A percentile compares a stretch with the other conserved stretches of the same genome.
These are phyloP conservation scores for Xylaria polymorpha DNA, from an alignment of 2,329 filamentous ascomycete species.

Conservation along the genomic window DNA sequence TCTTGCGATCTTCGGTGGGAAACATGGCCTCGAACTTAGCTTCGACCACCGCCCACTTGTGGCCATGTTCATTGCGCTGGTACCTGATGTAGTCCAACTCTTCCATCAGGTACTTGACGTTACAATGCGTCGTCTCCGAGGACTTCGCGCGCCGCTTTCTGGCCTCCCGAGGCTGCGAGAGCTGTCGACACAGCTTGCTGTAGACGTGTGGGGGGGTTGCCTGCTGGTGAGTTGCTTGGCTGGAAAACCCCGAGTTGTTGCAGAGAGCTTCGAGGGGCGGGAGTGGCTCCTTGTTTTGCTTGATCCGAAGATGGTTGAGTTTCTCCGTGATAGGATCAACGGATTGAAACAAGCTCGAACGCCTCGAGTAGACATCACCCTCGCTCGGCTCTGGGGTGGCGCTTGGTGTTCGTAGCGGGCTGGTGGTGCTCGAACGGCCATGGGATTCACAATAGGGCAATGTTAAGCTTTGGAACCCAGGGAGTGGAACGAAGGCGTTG, in stretches of 20 bases:
- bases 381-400: constrained; percentile 40
- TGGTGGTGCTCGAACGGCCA: neutral
- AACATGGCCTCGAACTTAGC: constrained; percentile 41
- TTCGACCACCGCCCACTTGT: constrained; percentile 42
- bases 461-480: constrained; percentile 33
- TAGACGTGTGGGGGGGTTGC: constrained; percentile 1
- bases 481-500: constrained; percentile 32
- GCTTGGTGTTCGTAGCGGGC: constrained; percentile 32
- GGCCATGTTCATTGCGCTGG: constrained; percentile 43
- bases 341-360: constrained; percentile 4
- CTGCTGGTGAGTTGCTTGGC: neutral
- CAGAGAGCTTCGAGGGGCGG: constrained; percentile 33
- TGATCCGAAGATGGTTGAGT: constrained; percentile 43
- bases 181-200: constrained; percentile 12
- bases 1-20: constrained; percentile 37
- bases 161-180: constrained; percentile 16
- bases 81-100: constrained; percentile 50
- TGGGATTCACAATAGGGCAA: neutral
- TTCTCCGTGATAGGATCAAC: constrained; percentile 43
- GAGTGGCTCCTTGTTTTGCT: constrained; percentile 39
- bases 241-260: neutral
- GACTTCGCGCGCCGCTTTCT: constrained; percentile 28
- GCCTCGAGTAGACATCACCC: constrained; percentile 27
- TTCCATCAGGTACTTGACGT: constrained; percentile 49
- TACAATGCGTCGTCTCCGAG: constrained; percentile 43